These are phyloP conservation scores for Daldinia loculata DNA, from an alignment of 495 filamentous ascomycete species.

Conservation along the genomic window DNA sequence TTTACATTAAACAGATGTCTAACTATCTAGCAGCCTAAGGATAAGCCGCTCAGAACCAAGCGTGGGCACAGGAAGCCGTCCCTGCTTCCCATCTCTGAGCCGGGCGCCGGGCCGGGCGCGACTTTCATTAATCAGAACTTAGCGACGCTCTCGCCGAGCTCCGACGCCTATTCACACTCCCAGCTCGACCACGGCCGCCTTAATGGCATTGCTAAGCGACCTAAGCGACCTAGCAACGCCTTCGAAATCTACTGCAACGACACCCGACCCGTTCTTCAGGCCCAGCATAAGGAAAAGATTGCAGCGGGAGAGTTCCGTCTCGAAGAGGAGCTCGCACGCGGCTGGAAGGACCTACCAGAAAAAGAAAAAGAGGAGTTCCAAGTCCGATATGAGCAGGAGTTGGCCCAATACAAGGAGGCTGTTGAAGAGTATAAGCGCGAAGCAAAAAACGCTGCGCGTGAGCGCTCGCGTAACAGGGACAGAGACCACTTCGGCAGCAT, in stretches of 20 bases:
- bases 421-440: slow-evolving; percentile 44
- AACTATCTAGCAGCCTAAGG: slow-evolving; percentile 71
- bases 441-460: slow-evolving; percentile 48
- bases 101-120: slow-evolving; percentile 42
- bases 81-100: slow-evolving; percentile 48
- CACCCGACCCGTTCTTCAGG: slow-evolving; percentile 49
- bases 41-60: slow-evolving; percentile 89
- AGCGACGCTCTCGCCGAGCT: slow-evolving; percentile 56
- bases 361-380: slow-evolving; percentile 56
- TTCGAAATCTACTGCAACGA: slow-evolving; percentile 64
- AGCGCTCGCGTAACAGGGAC: slow-evolving; percentile 42
- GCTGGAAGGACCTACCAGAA: slow-evolving; percentile 59
- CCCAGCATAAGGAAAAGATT: slow-evolving; percentile 50
- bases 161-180: slow-evolving; percentile 55
- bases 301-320: slow-evolving; percentile 49
- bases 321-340: slow-evolving; percentile 58
- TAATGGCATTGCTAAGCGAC: slow-evolving; percentile 46
- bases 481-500: slow-evolving; percentile 8
- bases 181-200: slow-evolving; percentile 38
- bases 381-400: slow-evolving; percentile 51
- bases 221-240: slow-evolving; percentile 55
- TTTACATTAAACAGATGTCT: slow-evolving; percentile 40
- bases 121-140: slow-evolving; percentile 57
- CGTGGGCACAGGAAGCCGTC: slow-evolving; percentile 70
- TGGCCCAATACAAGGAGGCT: slow-evolving; percentile 55